A percentile compares a stretch with the other conserved stretches of the same genome.
Evolutionary conservation across 129 eudicot species (phyloP).

Genomic region (Tagetes erecta): DNA sequence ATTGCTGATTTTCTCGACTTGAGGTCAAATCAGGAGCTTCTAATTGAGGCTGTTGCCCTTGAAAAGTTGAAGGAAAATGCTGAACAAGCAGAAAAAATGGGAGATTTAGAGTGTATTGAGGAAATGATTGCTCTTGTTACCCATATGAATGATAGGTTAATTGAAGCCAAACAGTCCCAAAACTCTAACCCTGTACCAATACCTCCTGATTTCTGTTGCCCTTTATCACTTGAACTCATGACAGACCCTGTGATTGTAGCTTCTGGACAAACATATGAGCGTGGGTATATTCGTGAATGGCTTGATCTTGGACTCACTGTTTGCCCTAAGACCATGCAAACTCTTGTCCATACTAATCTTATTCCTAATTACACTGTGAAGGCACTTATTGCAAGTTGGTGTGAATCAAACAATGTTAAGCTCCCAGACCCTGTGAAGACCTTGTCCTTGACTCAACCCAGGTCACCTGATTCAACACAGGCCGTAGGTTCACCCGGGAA

Average conservation of each 20-base stretch:
- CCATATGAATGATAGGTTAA: conserved; percentile 70
- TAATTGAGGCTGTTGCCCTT: conserved; percentile 94
- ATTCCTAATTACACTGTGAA: conserved; percentile 97
- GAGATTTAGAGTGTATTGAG: conserved; percentile 74
- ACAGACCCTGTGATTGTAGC: conserved; percentile 97
- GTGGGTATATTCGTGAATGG: conserved; percentile 83
- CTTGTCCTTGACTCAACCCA: conserved; percentile 43
- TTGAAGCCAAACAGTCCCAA: conserved; percentile 66
- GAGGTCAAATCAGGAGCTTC: conserved; percentile 82
- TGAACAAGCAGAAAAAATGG: conserved; percentile 83
- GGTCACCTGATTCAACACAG: conserved; percentile 51
- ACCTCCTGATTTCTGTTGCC: conserved; percentile 97
- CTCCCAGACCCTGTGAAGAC: conserved; percentile 81
- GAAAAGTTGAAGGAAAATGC: conserved; percentile 89
- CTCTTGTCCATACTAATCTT: conserved; percentile 80
- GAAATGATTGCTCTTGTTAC: conserved; percentile 73
- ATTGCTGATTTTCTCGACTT: conserved; percentile 72
- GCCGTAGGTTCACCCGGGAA: conserved; percentile 46
- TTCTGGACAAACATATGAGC: conserved; percentile 95
- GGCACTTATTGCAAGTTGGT: conserved; percentile 92
- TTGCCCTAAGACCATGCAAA: conserved; percentile 94
- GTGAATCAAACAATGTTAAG: conserved; percentile 73
- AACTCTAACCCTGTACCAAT: conserved; percentile 61
- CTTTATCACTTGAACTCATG: conserved; percentile 94
- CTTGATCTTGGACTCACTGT: conserved; percentile 93